Conservation (phyloP, 2,329 filamentous ascomycete species). For the Talaromyces sp. region DNA sequence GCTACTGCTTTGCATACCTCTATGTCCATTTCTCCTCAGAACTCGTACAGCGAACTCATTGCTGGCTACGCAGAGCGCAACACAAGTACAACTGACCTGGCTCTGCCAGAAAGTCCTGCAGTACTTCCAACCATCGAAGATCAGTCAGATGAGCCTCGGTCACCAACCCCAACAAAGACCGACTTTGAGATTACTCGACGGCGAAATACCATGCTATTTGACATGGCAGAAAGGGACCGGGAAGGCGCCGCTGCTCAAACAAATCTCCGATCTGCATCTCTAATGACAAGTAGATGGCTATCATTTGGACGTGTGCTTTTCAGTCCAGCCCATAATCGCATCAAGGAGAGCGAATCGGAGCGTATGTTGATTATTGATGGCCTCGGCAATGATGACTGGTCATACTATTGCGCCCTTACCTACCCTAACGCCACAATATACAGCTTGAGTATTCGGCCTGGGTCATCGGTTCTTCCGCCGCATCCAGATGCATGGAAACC, state of each 20-base stretch:
- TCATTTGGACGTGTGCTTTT: slow-evolving; percentile 48
- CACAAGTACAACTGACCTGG: slow-evolving; percentile 18
- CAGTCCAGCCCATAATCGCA: slow-evolving; percentile 44
- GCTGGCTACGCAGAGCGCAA: slow-evolving; percentile 42
- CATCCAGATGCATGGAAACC: slow-evolving; percentile 39
- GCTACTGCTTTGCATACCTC: slow-evolving; percentile 46
- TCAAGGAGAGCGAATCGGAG: slow-evolving; percentile 34
- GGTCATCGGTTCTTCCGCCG: slow-evolving; percentile 24
- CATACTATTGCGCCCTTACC: slow-evolving; percentile 46
- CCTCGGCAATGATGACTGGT: slow-evolving; percentile 49
- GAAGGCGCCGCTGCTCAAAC: slow-evolving; percentile 37
- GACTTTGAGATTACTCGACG: slow-evolving; percentile 26
- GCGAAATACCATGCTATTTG: slow-evolving; percentile 29
- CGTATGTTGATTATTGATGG: slow-evolving; percentile 46
- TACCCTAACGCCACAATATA: slow-evolving; percentile 43
- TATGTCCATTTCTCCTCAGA: slow-evolving; percentile 45
- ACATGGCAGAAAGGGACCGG: slow-evolving; percentile 38
- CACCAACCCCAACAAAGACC: slow-evolving; percentile 17
- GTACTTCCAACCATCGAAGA: slow-evolving; percentile 17
- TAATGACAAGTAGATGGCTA: slow-evolving; percentile 48
- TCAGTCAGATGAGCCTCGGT: slow-evolving; percentile 20
- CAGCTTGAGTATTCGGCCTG: slow-evolving; percentile 33
- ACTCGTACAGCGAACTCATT: slow-evolving; percentile 50
- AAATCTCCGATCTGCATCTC: slow-evolving; percentile 44
- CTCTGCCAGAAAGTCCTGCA: slow-evolving; percentile 16